Percentiles rank a stretch among this genome's conserved stretches.
Evolutionary conservation across 75 land plant genomes (phyloP).

Genomic region (Pinus taeda): DNA sequence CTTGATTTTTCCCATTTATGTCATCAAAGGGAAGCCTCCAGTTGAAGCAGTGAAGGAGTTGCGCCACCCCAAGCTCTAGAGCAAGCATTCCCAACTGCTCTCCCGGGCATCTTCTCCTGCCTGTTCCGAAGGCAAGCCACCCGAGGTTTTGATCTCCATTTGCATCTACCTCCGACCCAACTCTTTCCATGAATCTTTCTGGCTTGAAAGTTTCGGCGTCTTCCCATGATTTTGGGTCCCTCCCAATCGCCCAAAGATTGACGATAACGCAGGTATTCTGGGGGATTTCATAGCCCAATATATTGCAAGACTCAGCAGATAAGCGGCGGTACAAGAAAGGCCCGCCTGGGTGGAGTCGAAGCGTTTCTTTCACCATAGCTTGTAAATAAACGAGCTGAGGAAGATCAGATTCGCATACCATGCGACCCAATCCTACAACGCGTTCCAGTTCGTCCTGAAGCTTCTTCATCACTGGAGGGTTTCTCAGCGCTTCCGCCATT

Average conservation of each 20-base stretch:
- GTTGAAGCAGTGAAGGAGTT: too few species aligned
- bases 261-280: slow-evolving; percentile 11
- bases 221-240: neutral
- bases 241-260: slow-evolving; percentile 15
- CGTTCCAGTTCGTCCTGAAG: too few species aligned
- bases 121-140: too few species aligned
- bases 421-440: neutral
- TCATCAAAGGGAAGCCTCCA: too few species aligned
- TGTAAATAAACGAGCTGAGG: neutral
- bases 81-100: too few species aligned
- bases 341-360: slow-evolving; percentile 8
- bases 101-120: too few species aligned
- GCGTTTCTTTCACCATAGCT: slow-evolving; percentile 9
- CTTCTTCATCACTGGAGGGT: too few species aligned
- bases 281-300: slow-evolving; percentile 12
- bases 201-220: slow-evolving; percentile 9
- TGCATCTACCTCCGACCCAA: too few species aligned
- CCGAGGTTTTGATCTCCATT: too few species aligned
- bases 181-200: slow-evolving; percentile 8
- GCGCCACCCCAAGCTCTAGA: too few species aligned
- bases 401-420: neutral
- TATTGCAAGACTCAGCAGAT: neutral
- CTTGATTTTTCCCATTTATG: too few species aligned
- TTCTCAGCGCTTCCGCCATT: too few species aligned
- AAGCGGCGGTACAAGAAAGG: slow-evolving; percentile 8